These are phyloP conservation scores for Fragaria vesca DNA, from an alignment of 306 rosid genomes.

Conservation along the genomic window DNA sequence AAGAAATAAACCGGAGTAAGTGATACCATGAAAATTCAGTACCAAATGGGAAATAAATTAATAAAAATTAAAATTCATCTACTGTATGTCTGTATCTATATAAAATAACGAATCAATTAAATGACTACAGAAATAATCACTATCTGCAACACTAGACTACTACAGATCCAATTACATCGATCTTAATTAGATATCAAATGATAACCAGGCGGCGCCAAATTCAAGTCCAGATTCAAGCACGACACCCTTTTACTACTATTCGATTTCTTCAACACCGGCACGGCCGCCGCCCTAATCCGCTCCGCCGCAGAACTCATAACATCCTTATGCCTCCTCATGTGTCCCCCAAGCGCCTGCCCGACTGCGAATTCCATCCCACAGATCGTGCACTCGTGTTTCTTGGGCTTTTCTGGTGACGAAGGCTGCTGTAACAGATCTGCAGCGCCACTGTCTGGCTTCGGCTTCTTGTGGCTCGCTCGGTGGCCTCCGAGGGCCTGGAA, in stretches of 20 bases:
- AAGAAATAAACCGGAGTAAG: background rate
- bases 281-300: background rate
- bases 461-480: constrained; percentile 78
- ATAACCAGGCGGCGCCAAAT: constrained; percentile 32
- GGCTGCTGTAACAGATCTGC: background rate
- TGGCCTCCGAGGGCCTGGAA: constrained; percentile 94
- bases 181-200: background rate
- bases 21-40: background rate
- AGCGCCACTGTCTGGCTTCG: constrained; percentile 29
- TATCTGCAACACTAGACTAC: background rate
- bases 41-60: background rate
- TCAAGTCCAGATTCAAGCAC: constrained; percentile 56
- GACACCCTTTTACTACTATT: constrained; percentile 29
- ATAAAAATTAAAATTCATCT: background rate
- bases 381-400: constrained; percentile 63
- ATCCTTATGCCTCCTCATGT: constrained; percentile 80
- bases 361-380: constrained; percentile 64
- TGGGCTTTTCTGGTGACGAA: constrained; percentile 28
- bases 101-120: background rate
- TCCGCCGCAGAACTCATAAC: background rate
- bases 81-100: background rate
- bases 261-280: constrained; percentile 43
- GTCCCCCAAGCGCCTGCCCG: constrained; percentile 96
- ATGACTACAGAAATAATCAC: background rate
- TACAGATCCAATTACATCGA: background rate